A percentile compares a stretch with the other conserved stretches of the same genome.
These are phyloP conservation scores for Hirsutella rhossiliensis DNA, from an alignment of 2,329 filamentous ascomycete species.

Conservation along the genomic window DNA sequence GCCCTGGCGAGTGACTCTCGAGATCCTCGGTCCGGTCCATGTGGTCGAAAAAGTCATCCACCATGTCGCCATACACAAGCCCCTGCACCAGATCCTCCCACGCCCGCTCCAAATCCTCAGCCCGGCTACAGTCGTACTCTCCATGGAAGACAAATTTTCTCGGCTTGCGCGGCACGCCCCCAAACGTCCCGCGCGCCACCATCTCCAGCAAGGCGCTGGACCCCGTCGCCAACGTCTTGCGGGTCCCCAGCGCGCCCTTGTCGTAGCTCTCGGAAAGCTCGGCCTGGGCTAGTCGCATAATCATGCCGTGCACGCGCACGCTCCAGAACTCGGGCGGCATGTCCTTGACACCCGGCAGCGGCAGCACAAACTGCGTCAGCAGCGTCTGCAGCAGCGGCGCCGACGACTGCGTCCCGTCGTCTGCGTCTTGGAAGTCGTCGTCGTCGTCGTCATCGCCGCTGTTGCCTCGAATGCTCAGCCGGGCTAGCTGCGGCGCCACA, in stretches of 20 bases:
- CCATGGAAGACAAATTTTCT: neutral
- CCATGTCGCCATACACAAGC: slow-evolving; percentile 54
- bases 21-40: slow-evolving; percentile 49
- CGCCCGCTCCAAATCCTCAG: slow-evolving; percentile 47
- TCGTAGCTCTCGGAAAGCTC: slow-evolving; percentile 74
- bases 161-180: slow-evolving; percentile 28
- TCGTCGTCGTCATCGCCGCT: slow-evolving; percentile 7
- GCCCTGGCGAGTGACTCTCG: slow-evolving; percentile 47
- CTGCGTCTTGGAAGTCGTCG: slow-evolving; percentile 9
- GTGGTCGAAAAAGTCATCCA: slow-evolving; percentile 53
- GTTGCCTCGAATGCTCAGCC: slow-evolving; percentile 32
- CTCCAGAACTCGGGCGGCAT: slow-evolving; percentile 55
- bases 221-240: slow-evolving; percentile 65
- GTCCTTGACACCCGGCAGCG: slow-evolving; percentile 52
- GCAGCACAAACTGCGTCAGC: slow-evolving; percentile 50
- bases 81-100: slow-evolving; percentile 57
- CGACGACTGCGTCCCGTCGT: slow-evolving; percentile 25
- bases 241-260: slow-evolving; percentile 60
- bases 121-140: slow-evolving; percentile 45
- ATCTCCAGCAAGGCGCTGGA: slow-evolving; percentile 59
- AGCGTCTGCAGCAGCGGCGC: slow-evolving; percentile 59
- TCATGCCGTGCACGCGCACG: slow-evolving; percentile 44
- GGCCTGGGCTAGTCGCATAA: slow-evolving; percentile 50
- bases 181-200: slow-evolving; percentile 52
- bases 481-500: too few relatives aligned